Evolutionary conservation across 1,284 basidiomycete genomes (phyloP), one percentile per base, ranked within the genome.

Genomic region (Ganoderma sinense): DNA sequence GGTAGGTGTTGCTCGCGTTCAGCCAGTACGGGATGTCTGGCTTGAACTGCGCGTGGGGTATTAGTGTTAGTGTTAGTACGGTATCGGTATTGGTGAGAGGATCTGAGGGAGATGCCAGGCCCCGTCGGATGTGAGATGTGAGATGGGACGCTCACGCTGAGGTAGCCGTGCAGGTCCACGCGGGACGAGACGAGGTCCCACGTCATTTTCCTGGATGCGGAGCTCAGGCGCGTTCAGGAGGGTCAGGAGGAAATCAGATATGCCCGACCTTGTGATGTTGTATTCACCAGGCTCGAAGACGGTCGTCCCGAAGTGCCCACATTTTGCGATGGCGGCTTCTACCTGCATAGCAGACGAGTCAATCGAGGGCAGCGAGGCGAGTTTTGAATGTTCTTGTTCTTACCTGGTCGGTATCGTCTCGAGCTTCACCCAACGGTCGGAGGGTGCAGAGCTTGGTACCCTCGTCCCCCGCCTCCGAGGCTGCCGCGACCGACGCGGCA

Each of bases 1-100:
- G 84, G 75, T 89, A 89, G 0, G 88, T 90, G 75, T 86, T 89
- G 64, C 80, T 78, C 8, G 83, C 77, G 66, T 90, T 78, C 53
- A 91, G 80, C 90, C 90, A 92, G 74, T 85, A 89, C 36, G 88
- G 76, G 43, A 90, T 81, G 74, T 91, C 83, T 4, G 88, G 86
- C 4, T 83, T 78, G 78, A 91, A 91, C 84, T 89, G 65, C 13
- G n/a, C n/a, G n/a, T n/a, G n/a, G n/a, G n/a, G n/a, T n/a, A n/a
- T n/a, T n/a, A n/a, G n/a, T n/a, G n/a, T n/a, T n/a, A n/a, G n/a
- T n/a, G n/a, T n/a, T n/a, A n/a, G n/a, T n/a, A n/a, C n/a, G n/a
- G n/a, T n/a, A n/a, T n/a, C n/a, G n/a, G n/a, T n/a, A n/a, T n/a
- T n/a, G n/a, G n/a, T n/a, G 33, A 33, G 7, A 33, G 3, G 33